Conservation (phyloP, 192 early-diverging fungal species). For the Umbelopsis isabellina region DNA sequence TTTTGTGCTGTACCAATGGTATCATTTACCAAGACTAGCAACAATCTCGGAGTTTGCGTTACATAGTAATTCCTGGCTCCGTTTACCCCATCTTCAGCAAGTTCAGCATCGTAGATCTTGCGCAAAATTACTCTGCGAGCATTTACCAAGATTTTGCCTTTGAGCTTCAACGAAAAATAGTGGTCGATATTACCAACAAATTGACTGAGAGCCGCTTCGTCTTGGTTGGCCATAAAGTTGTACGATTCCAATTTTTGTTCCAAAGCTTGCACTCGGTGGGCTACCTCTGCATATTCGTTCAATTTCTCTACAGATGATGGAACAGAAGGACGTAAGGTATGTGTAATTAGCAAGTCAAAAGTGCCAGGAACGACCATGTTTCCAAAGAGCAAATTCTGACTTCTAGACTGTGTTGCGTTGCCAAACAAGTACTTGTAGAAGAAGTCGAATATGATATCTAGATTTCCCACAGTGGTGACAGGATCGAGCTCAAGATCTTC, state of each 20-base stretch:
- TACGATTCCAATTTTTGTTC: constrained; percentile 9
- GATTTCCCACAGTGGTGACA: not conserved
- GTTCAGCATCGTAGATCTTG: constrained; percentile 46
- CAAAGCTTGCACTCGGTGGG: constrained; percentile 20
- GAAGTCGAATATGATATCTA: constrained; percentile 25
- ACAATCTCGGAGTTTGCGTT: constrained; percentile 38
- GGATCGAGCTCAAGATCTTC: not conserved
- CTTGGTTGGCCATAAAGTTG: constrained; percentile 32
- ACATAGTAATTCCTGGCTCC: constrained; percentile 27
- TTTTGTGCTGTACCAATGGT: constrained; percentile 25
- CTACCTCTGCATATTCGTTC: constrained; percentile 11
- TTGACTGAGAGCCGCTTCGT: constrained; percentile 29
- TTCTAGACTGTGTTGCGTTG: not conserved
- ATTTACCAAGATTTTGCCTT: constrained; percentile 44
- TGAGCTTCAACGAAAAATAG: constrained; percentile 49
- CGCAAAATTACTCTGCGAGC: constrained; percentile 53
- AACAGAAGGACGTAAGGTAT: constrained; percentile 20
- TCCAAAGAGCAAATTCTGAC: constrained; percentile 25
- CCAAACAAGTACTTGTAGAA: constrained; percentile 27
- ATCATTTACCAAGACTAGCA: constrained; percentile 22
- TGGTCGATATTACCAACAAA: constrained; percentile 55
- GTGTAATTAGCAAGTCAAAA: constrained; percentile 19
- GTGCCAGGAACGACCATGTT: constrained; percentile 24
- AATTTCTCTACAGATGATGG: constrained; percentile 25
- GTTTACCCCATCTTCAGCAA: constrained; percentile 33